Evolutionary conservation across 2,329 filamentous ascomycete species (phyloP).

Genomic region (Colletotrichum simmondsii): DNA sequence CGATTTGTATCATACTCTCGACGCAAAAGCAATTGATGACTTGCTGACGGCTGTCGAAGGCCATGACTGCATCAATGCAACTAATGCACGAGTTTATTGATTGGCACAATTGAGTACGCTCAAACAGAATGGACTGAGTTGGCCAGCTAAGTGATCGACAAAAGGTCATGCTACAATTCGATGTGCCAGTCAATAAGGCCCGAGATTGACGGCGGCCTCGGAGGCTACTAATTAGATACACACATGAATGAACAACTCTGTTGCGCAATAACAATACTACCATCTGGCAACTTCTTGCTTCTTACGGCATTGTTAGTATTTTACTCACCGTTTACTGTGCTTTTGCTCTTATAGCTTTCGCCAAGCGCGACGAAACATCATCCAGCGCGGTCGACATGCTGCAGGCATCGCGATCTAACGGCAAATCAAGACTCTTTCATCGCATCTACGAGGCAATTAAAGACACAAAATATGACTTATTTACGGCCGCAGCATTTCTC

Average conservation of each 20-base stretch:
- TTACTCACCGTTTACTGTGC: conserved; percentile 19
- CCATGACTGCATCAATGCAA: neutral
- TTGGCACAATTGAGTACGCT: conserved; percentile 30
- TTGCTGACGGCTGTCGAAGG: neutral
- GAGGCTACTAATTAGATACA: conserved; percentile 11
- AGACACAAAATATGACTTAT: conserved; percentile 20
- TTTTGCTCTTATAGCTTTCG: neutral
- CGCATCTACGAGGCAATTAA: conserved; percentile 1
- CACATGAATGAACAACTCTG: too few species aligned
- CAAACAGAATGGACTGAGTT: neutral
- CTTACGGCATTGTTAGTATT: conserved; percentile 5
- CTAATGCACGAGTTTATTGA: conserved; percentile 5
- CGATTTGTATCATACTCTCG: too few species aligned
- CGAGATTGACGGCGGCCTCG: conserved; percentile 15
- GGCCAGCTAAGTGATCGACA: neutral
- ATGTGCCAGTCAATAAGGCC: conserved; percentile 19
- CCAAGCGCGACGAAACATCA: neutral
- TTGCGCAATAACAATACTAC: neutral
- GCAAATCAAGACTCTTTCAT: neutral
- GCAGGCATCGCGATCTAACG: neutral
- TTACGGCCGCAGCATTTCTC: conserved; percentile 15
- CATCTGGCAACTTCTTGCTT: neutral
- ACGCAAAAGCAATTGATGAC: too few species aligned
- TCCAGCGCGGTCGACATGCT: neutral
- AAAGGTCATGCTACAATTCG: neutral